Base-by-base conservation (phyloP, 768 basidiomycete genomes). In the Podaxis carcinomalis region DNA sequence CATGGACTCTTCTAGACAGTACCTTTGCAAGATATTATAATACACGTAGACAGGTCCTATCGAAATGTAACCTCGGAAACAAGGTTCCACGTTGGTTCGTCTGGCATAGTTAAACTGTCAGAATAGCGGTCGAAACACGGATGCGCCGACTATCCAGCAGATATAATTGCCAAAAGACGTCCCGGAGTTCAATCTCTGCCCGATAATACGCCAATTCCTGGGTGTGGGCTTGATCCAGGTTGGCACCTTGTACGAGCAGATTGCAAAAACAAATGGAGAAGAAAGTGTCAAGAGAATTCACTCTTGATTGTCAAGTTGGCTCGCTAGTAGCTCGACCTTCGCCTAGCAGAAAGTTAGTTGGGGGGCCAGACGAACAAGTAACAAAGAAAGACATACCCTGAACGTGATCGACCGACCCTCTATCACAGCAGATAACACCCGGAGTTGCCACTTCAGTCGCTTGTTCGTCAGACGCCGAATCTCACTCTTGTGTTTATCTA, bases 221-320 rank as follows among this genome's bases (percentile, higher is more conserved):
- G 81, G 77, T 81, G 80, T 75, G 74, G 68, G 68, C 79, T 89
- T 78, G 69, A 63, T 76, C 82, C 84, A 81, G 81, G 66, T 75
- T 70, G 87, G 89, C 87, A 90, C 89, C 89, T 89, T 87, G 36
- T 86, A 85, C 83, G 77, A 88, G 89, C 90, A 82, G 69, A 64
- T 46, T 19, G 64, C 56, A 51, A 64, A 53, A 52, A 49, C 25
- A 49, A 25, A 49, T 28, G 47, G 46, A 44, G 52, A 5, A n/a
- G 16, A 35, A 52, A 37, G 32, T 56, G 42, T 56, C 65, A 60
- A 44, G 44, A 56, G 56, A 62, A 50, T 51, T 25, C 61, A 19
- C 53, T 51, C 23, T 44, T 28, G 21, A 46, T 55, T 53, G 58
- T 71, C 68, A 32, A 64, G 52, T 47, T 65, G 61, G n/a, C 56